These are phyloP conservation scores for Cucurbita ficifolia DNA, from an alignment of 306 rosid genomes.

Conservation along the genomic window DNA sequence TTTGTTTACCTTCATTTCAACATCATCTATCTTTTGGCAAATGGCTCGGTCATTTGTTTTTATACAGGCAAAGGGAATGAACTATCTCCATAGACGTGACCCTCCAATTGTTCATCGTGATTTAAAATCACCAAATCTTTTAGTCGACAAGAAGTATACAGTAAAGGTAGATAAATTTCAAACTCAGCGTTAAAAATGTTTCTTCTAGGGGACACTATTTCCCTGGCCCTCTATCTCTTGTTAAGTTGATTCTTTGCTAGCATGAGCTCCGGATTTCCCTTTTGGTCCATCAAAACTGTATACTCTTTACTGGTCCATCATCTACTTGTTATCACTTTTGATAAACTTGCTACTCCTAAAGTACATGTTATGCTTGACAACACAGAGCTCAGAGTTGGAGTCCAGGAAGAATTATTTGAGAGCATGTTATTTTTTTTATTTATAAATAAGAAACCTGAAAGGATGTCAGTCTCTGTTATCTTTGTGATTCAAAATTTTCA, in stretches of 20 bases:
- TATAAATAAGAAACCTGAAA: not conserved
- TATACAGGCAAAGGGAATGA: slow-evolving; percentile 94
- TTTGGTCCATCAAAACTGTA: not conserved
- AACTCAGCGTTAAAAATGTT: slow-evolving; percentile 4
- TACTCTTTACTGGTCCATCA: not conserved
- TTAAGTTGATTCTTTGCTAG: not conserved
- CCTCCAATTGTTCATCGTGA: slow-evolving; percentile 98
- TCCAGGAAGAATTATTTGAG: not conserved
- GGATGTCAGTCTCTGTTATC: not conserved
- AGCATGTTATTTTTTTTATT: not conserved
- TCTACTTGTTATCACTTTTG: not conserved
- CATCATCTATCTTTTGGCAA: not conserved
- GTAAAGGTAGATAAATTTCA: slow-evolving; percentile 49
- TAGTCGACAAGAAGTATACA: slow-evolving; percentile 91
- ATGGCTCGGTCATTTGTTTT: slow-evolving; percentile 13
- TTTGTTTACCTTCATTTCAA: not conserved
- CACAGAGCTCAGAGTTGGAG: not conserved
- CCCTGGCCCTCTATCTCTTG: not conserved
- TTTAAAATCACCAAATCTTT: slow-evolving; percentile 92
- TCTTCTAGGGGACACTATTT: slow-evolving; percentile 5
- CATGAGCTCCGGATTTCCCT: not conserved
- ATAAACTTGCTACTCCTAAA: not conserved
- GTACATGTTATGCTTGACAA: not conserved
- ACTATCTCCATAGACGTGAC: slow-evolving; percentile 88
- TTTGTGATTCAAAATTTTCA: not conserved